These are phyloP conservation scores for Polychaeton citri DNA, from an alignment of 2,329 filamentous ascomycete species.

Conservation along the genomic window DNA sequence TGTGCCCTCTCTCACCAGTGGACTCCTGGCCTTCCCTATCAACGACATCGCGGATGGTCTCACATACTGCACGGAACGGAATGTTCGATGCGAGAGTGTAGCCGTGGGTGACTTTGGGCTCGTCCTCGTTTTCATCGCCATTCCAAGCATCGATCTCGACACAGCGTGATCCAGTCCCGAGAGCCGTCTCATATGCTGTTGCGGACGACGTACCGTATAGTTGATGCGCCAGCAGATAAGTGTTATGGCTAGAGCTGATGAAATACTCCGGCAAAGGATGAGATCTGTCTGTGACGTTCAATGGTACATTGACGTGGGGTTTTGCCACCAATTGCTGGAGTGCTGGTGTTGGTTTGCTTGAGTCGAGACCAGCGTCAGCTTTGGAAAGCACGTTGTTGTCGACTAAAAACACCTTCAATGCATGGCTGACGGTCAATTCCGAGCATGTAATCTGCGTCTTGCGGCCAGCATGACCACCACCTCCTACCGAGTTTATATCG, in stretches of 20 bases:
- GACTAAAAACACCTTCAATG: slow-evolving; percentile 43
- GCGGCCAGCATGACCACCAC: slow-evolving; percentile 45
- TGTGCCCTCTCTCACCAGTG: slow-evolving; percentile 24
- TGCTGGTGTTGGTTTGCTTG: slow-evolving; percentile 30
- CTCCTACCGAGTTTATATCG: slow-evolving; percentile 37
- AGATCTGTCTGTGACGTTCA: slow-evolving; percentile 41
- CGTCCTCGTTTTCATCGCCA: slow-evolving; percentile 43
- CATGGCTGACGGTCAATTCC: slow-evolving; percentile 46
- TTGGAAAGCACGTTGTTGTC: slow-evolving; percentile 38
- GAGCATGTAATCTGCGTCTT: slow-evolving; percentile 35
- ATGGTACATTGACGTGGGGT: slow-evolving; percentile 45
- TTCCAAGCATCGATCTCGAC: slow-evolving; percentile 68
- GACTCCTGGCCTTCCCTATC: slow-evolving; percentile 43
- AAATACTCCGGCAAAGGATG: slow-evolving; percentile 56
- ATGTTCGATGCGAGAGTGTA: slow-evolving; percentile 56
- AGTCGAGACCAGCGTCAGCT: slow-evolving; percentile 36
- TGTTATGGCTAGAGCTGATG: slow-evolving; percentile 62
- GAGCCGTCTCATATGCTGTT: slow-evolving; percentile 48
- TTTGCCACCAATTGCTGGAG: slow-evolving; percentile 41
- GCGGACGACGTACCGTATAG: slow-evolving; percentile 51
- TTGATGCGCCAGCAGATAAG: slow-evolving; percentile 57
- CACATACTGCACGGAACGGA: slow-evolving; percentile 50
- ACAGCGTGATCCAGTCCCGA: slow-evolving; percentile 51
- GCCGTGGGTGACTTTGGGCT: slow-evolving; percentile 59
- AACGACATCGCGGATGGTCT: slow-evolving; percentile 49